Percentiles rank a stretch among this genome's conserved stretches.
Conservation (phyloP, 1,139 yeast genomes). For the Kurtzmaniella natalensis region DNA sequence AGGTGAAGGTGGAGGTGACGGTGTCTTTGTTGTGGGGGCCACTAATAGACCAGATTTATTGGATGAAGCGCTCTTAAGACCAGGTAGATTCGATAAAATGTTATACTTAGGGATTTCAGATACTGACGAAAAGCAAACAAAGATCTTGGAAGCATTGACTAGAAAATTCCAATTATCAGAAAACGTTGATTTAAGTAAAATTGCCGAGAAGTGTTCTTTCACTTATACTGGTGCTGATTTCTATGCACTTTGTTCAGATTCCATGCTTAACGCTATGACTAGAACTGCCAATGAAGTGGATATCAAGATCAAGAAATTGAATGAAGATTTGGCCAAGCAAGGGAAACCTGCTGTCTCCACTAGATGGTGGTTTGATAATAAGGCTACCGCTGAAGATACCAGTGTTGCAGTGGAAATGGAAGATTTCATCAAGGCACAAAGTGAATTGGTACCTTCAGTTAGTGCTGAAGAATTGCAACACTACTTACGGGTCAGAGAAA, state of each 20-base stretch:
- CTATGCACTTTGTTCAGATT: slow-evolving; percentile 91
- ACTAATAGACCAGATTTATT: slow-evolving; percentile 92
- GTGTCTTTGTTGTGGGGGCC: slow-evolving; percentile 96
- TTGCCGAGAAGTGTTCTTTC: slow-evolving; percentile 76
- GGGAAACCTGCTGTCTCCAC: slow-evolving; percentile 49
- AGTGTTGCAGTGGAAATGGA: slow-evolving; percentile 62
- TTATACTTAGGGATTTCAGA: slow-evolving; percentile 89
- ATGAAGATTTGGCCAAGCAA: slow-evolving; percentile 23
- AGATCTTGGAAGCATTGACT: slow-evolving; percentile 83
- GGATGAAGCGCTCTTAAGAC: slow-evolving; percentile 90
- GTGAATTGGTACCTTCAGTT: slow-evolving; percentile 76
- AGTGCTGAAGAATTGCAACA: slow-evolving; percentile 84
- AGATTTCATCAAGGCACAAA: slow-evolving; percentile 74
- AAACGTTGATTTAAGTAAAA: slow-evolving; percentile 52
- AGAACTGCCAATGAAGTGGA: slow-evolving; percentile 80
- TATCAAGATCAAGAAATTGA: slow-evolving; percentile 51
- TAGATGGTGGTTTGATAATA: slow-evolving; percentile 90
- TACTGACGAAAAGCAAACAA: slow-evolving; percentile 82
- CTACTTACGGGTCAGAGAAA: slow-evolving; percentile 69
- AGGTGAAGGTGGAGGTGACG: slow-evolving; percentile 62
- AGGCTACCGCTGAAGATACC: slow-evolving; percentile 64
- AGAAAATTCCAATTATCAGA: slow-evolving; percentile 68
- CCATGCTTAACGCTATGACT: slow-evolving; percentile 94
- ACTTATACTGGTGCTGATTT: slow-evolving; percentile 97
- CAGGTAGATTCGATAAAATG: slow-evolving; percentile 96